These are phyloP conservation scores for Silene latifolia DNA, from an alignment of 148 eudicot species.

Conservation along the genomic window DNA sequence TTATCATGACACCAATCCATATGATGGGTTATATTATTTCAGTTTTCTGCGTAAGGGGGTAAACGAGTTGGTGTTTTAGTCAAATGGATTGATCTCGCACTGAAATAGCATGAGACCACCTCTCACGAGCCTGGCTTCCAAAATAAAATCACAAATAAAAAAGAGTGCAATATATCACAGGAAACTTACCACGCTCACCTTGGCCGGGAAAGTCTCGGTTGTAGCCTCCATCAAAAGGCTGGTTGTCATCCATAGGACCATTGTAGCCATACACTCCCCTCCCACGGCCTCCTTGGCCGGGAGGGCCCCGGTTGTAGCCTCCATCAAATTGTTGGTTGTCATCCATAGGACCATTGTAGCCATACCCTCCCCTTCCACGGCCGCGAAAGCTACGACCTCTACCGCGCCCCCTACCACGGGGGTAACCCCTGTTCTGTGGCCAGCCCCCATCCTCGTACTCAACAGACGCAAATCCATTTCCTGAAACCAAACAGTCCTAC, in stretches of 20 bases:
- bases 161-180: not conserved
- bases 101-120: not conserved
- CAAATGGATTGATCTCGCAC: not conserved
- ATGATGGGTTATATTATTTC: too few relatives aligned
- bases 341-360: conserved; percentile 24
- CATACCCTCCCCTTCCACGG: conserved; percentile 32
- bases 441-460: conserved; percentile 86
- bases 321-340: conserved; percentile 52
- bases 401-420: conserved; percentile 82
- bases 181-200: conserved; percentile 49
- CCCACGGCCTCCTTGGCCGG: conserved; percentile 48
- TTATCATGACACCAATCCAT: too few relatives aligned
- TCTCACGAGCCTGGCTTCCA: too few relatives aligned
- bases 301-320: conserved; percentile 52
- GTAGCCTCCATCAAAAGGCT: conserved; percentile 49
- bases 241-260: conserved; percentile 14
- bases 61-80: not conserved
- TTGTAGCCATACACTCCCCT: conserved; percentile 18
- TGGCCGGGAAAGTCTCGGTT: conserved; percentile 45
- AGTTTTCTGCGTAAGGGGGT: too few relatives aligned
- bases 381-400: conserved; percentile 71
- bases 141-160: not conserved
- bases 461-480: conserved; percentile 57
- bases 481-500: conserved; percentile 28
- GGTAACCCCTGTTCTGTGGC: conserved; percentile 60